Percentiles rank a stretch among this genome's conserved stretches.
Conservation (phyloP, 768 basidiomycete species). For the Naganishia vaughanmartiniae region DNA sequence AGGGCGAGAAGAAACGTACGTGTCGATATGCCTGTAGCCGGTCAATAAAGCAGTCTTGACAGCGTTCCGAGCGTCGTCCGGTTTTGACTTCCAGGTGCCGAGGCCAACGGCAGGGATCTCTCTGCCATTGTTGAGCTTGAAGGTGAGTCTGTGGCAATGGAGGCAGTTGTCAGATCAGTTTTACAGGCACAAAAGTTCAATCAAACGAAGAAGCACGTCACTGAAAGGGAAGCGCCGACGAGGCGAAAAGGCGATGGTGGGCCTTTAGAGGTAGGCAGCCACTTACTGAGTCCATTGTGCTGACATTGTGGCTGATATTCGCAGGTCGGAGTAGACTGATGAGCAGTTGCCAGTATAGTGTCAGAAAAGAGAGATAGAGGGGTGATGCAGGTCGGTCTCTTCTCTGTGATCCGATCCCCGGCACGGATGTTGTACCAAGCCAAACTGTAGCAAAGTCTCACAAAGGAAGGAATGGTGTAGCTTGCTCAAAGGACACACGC, state of each 20-base stretch:
- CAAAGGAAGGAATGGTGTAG: no score
- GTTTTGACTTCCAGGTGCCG: constrained; percentile 56
- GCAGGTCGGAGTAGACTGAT: no score
- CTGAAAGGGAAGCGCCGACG: not conserved
- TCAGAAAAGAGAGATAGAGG: no score
- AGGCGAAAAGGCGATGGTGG: not conserved
- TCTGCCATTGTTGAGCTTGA: constrained; percentile 54
- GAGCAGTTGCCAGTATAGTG: no score
- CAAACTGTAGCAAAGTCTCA: no score
- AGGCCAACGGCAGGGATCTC: constrained; percentile 73
- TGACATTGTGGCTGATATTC: no score
- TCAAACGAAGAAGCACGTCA: no score
- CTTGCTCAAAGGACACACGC: no score
- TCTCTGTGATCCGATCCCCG: no score
- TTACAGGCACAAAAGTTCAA: no score
- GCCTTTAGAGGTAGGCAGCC: not conserved
- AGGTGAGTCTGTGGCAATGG: constrained; percentile 20
- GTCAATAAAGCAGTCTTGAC: constrained; percentile 69
- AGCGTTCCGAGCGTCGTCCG: constrained; percentile 68
- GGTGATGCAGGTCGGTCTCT: no score
- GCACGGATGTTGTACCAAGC: no score
- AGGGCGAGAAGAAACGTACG: constrained; percentile 25
- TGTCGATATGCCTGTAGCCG: constrained; percentile 65
- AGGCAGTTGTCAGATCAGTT: not conserved
- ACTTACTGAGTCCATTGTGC: constrained; percentile 20